phyloP scores from a whole-genome alignment of 352 stramenopile genomes.

The Blastocystis sp. region DNA sequence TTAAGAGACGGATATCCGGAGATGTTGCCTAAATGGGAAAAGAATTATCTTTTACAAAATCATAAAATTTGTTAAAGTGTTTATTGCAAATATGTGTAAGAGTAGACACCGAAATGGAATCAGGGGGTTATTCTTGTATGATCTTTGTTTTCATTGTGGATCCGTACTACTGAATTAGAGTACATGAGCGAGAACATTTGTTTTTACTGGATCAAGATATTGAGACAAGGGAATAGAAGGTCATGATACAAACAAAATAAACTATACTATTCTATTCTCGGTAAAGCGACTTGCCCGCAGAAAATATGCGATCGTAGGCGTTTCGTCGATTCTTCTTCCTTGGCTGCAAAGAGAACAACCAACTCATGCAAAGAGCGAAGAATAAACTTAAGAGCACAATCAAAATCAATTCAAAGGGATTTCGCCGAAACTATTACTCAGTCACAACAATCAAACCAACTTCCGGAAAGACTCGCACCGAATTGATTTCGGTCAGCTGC shows the following conservation, averaged over 20 bases:
- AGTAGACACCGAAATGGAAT: neutral
- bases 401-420: constrained; percentile 45
- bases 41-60: neutral
- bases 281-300: neutral
- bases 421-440: neutral
- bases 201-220: no score
- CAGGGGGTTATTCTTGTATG: neutral
- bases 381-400: neutral
- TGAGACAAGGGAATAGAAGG: neutral
- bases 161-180: no score
- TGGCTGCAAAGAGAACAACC: neutral
- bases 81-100: neutral
- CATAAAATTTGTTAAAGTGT: neutral
- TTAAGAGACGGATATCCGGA: neutral
- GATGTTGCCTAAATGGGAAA: neutral
- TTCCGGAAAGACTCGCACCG: neutral
- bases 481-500: neutral
- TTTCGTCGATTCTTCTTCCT: neutral
- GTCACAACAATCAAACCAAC: neutral
- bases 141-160: neutral
- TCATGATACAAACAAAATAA: neutral
- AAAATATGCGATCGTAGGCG: constrained; percentile 25
- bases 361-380: neutral
- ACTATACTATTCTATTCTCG: neutral
- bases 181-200: no score